Evolutionary conservation across 441 rosid genomes (phyloP).

Genomic region (Corymbia citriodora): DNA sequence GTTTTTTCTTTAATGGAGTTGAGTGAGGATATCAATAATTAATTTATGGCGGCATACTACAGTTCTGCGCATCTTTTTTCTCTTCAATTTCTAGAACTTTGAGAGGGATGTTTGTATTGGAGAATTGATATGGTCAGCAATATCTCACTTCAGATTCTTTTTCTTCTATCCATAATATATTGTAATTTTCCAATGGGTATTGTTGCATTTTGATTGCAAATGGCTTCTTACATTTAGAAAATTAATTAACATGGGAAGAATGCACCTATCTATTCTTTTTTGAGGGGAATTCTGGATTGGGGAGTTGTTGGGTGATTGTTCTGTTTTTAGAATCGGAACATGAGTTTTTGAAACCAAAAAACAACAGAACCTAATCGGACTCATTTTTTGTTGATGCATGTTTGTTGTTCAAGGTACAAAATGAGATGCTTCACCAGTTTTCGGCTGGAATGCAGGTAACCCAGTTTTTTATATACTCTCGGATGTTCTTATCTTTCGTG

Average conservation of each 20-base stretch:
- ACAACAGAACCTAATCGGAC: constrained; percentile 1
- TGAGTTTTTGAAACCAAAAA: not conserved
- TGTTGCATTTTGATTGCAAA: not conserved
- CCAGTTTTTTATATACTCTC: not conserved
- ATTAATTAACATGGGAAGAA: not conserved
- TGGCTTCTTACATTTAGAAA: not conserved
- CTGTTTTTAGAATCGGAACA: not conserved
- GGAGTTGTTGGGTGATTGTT: not conserved
- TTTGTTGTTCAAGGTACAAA: constrained; percentile 43
- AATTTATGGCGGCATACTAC: not conserved
- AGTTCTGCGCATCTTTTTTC: not conserved
- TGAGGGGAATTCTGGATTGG: not conserved
- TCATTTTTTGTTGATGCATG: not conserved
- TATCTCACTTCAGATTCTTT: not conserved
- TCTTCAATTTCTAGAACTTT: not conserved
- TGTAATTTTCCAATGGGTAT: not conserved
- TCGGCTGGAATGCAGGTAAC: constrained; percentile 89
- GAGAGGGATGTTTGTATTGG: not conserved
- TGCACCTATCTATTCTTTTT: not conserved
- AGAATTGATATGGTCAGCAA: not conserved
- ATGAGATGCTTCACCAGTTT: constrained; percentile 74
- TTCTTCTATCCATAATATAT: not conserved
- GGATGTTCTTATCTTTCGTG: not conserved
- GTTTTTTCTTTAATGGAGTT: not conserved
- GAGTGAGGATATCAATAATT: not conserved